phyloP scores from a whole-genome alignment of 495 filamentous ascomycete species.

The Penicillium chermesinum region DNA sequence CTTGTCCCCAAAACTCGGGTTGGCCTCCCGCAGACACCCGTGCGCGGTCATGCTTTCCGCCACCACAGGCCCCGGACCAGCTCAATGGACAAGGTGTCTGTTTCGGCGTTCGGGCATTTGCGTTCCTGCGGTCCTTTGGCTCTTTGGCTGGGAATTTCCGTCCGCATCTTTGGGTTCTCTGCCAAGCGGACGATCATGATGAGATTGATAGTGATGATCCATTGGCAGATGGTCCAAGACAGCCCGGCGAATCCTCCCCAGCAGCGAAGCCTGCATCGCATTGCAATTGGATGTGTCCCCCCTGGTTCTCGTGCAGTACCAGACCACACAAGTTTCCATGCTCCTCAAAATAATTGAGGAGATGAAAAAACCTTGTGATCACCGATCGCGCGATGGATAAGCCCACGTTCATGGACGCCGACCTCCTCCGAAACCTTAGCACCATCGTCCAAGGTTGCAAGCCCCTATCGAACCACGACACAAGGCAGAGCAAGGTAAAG shows the following conservation, averaged over 20 bases:
- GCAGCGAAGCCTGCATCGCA: background rate
- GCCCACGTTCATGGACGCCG: background rate
- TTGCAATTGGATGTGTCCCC: too few relatives aligned
- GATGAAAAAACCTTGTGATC: background rate
- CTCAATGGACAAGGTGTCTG: background rate
- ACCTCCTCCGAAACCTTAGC: background rate
- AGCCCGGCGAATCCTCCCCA: background rate
- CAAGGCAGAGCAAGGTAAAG: background rate
- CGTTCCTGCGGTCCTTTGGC: background rate
- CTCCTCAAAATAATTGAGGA: background rate
- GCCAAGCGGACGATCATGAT: too few relatives aligned
- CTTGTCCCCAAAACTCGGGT: constrained; percentile 14
- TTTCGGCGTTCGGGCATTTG: background rate
- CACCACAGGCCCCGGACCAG: constrained; percentile 6
- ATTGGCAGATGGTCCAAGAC: background rate
- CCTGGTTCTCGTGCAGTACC: too few relatives aligned
- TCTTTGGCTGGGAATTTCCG: too few relatives aligned
- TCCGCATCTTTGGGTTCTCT: too few relatives aligned
- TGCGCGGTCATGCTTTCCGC: constrained; percentile 23
- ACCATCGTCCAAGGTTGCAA: background rate
- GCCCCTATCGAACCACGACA: background rate
- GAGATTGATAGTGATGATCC: background rate
- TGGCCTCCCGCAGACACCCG: constrained; percentile 13
- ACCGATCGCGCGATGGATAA: background rate
- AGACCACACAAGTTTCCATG: background rate